Base-by-base conservation (phyloP, 1,284 basidiomycete genomes). In the Irpex rosettiformis region DNA sequence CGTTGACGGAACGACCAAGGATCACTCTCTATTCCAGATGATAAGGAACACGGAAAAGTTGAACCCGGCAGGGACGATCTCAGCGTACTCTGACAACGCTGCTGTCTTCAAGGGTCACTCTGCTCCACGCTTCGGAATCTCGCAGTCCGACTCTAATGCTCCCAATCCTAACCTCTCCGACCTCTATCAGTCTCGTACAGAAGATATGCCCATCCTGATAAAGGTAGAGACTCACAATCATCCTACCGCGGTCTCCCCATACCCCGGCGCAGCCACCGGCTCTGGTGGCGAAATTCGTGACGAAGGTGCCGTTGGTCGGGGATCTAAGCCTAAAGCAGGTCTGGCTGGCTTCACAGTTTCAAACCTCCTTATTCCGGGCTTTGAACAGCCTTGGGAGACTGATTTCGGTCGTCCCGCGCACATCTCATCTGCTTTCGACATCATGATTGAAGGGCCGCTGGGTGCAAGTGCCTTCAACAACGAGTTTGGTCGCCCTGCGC, bases 171-270 rank as follows among this genome's bases (percentile, higher is more conserved):
- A 65, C n/a, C 57, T 67, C n/a, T 62, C 64, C 25, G 74, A 74
- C 45, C 64, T 80, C 2, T 96, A 95, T 71, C 68, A 72, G 52
- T 75, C 85, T 4, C 71, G 74, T 27, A 63, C 79, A 27, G 94
- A 95, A 71, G 76, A 86, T n/a, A 92, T 93, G 79, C 93, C 88
- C 8, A 91, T 99, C 62, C 83, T 99, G 42, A 88, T 96, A 78
- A 99, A 99, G 77, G 97, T 99, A 60, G 97, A 99, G 76, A 99
- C 97, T 6, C 96, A 99, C 75, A 99, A 99, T 73, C 97, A 99
- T 71, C 96, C 97, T 1, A 99, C 96, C 3, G 97, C 96, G 3
- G 95, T 99, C 11, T 99, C 96, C 3, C 97, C 97, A 0, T 99
- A 92, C 73, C 94, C 96, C 3, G 96, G 96, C 45, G 96, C 97